Evolutionary conservation across 2,329 filamentous ascomycete genomes (phyloP).

Genomic region (Colletotrichum acutatum): DNA sequence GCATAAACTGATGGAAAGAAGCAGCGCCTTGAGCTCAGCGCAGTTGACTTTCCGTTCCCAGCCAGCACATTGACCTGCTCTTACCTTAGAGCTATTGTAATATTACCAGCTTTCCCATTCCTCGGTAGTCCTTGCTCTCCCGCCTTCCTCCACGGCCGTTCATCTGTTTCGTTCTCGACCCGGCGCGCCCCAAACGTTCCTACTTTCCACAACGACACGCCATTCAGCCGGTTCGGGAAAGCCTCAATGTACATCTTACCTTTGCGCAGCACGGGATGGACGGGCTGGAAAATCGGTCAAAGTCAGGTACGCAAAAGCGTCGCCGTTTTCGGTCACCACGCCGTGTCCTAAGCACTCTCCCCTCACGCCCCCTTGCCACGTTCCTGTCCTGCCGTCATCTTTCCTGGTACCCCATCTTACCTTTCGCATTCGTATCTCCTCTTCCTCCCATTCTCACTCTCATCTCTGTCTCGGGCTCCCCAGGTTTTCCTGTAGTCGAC

Average conservation of each 20-base stretch:
- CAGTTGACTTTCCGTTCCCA: neutral
- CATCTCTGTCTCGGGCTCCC: neutral
- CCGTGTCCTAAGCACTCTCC: conserved; percentile 14
- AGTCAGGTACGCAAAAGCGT: neutral
- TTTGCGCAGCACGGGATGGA: neutral
- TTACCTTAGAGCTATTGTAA: neutral
- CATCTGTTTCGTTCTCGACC: neutral
- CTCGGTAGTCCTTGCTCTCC: neutral
- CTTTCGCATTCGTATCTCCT: conserved; percentile 15
- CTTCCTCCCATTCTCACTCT: neutral
- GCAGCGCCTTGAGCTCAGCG: neutral
- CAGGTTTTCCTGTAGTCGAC: conserved; percentile 1
- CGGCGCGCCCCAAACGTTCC: neutral
- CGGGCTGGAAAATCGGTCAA: neutral
- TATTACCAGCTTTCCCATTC: neutral
- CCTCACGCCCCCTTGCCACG: conserved; percentile 1
- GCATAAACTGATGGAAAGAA: neutral
- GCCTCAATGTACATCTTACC: neutral
- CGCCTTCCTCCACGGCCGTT: neutral
- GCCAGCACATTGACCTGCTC: neutral
- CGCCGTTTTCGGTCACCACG: conserved; percentile 24
- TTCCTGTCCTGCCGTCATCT: conserved; percentile 8
- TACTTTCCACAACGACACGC: conserved; percentile 1
- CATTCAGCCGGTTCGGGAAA: conserved; percentile 2
- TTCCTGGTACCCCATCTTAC: neutral